phyloP scores from a whole-genome alignment of 1,284 basidiomycete genomes.

The Hymenochaete sp. region DNA sequence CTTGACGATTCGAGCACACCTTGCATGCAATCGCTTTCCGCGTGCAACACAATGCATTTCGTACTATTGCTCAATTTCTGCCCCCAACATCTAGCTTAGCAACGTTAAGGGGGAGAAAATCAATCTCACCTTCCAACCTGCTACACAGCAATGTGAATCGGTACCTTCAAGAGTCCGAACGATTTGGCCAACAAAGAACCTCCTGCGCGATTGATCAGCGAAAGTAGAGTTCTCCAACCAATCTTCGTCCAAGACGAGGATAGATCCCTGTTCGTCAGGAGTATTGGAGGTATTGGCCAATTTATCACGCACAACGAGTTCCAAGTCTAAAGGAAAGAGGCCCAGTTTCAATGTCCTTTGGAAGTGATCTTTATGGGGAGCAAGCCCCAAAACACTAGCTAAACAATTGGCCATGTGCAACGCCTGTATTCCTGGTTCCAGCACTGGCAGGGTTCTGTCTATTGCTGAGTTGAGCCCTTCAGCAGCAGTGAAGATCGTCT shows the following conservation, averaged over 20 bases:
- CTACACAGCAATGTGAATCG: slow-evolving; percentile 8
- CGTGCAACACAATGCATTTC: too few species aligned
- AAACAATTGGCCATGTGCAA: background rate
- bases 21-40: too few species aligned
- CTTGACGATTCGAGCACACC: too few species aligned
- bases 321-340: slow-evolving; percentile 7
- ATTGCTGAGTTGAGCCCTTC: too few species aligned
- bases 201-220: too few species aligned
- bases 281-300: background rate
- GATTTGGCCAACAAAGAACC: slow-evolving; percentile 19
- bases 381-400: background rate
- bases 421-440: too few species aligned
- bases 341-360: background rate
- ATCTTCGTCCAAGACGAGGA: background rate
- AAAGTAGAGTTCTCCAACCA: background rate
- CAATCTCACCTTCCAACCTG: slow-evolving; percentile 20
- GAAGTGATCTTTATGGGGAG: too few species aligned
- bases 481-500: too few species aligned
- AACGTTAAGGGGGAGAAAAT: too few species aligned
- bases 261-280: background rate
- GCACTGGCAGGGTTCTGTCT: too few species aligned
- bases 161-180: background rate
- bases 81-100: too few species aligned
- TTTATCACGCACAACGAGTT: slow-evolving; percentile 12
- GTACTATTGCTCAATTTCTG: too few species aligned